Conservation (phyloP, 176 grass and related monocot genomes). For the Urochloa ruziziensis region DNA sequence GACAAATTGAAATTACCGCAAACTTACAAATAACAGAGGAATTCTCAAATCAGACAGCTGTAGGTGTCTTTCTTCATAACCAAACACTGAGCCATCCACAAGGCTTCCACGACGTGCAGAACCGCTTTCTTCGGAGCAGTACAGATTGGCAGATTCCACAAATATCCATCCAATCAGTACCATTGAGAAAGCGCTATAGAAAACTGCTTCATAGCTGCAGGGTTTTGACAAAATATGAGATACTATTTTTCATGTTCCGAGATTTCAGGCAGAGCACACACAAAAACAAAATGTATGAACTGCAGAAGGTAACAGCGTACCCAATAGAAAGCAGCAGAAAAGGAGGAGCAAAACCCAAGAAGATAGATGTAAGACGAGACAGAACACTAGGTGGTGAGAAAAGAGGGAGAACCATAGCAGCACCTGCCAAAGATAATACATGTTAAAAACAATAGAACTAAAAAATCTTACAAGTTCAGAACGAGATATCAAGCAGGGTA, state of each 20-base stretch:
- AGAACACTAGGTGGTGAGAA: conserved; percentile 76
- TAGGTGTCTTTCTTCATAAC: conserved; percentile 65
- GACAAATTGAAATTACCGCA: not conserved
- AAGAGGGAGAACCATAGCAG: conserved; percentile 78
- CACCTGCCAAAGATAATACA: conserved; percentile 54
- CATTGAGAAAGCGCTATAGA: conserved; percentile 81
- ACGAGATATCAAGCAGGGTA: not conserved
- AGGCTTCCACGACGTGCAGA: conserved; percentile 34
- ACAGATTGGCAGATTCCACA: conserved; percentile 68
- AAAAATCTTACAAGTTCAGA: conserved; percentile 10
- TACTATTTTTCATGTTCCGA: conserved; percentile 5
- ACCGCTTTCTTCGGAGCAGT: conserved; percentile 57
- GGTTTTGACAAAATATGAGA: not conserved
- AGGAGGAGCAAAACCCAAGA: conserved; percentile 95
- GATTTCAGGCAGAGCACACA: conserved; percentile 12
- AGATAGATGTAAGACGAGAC: conserved; percentile 94
- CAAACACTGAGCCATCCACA: conserved; percentile 43
- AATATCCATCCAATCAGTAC: conserved; percentile 90
- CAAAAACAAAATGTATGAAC: conserved; percentile 4
- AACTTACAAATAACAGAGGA: conserved; percentile 87
- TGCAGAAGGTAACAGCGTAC: conserved; percentile 51
- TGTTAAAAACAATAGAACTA: conserved; percentile 21
- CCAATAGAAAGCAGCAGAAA: conserved; percentile 91
- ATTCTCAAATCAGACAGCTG: conserved; percentile 85
- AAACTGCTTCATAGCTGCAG: conserved; percentile 93